Evolutionary conservation across 371 early-diverging fungal genomes (phyloP).

Genomic region (Saksenaea oblongispora): DNA sequence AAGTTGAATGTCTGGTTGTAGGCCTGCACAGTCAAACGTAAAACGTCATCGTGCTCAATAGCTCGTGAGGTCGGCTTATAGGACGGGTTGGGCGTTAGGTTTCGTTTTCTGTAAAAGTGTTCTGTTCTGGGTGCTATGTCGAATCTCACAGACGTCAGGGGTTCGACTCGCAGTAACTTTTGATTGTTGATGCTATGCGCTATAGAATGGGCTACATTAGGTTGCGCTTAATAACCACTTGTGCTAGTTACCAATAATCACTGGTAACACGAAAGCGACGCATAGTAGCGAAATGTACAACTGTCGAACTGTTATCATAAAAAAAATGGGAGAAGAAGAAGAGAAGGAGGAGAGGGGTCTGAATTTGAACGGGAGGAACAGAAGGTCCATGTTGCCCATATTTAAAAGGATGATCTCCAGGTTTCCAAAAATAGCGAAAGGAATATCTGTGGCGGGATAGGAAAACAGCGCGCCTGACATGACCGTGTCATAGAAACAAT

Average conservation of each 20-base stretch:
- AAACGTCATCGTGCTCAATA: conserved; percentile 58
- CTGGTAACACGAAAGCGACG: background rate
- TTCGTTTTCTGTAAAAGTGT: conserved; percentile 39
- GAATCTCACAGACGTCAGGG: conserved; percentile 23
- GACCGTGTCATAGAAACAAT: background rate
- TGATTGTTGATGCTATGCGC: conserved; percentile 35
- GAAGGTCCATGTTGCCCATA: background rate
- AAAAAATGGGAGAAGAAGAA: background rate
- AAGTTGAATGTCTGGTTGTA: conserved; percentile 76
- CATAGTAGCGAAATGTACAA: background rate
- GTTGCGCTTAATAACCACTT: background rate
- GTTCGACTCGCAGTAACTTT: conserved; percentile 31
- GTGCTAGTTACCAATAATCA: background rate
- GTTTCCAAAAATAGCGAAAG: conserved; percentile 2
- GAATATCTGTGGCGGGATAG: background rate
- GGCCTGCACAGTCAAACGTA: conserved; percentile 64
- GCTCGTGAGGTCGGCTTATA: conserved; percentile 27
- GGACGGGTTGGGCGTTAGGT: conserved; percentile 30
- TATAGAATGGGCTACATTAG: background rate
- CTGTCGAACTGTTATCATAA: background rate
- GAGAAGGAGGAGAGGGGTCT: background rate
- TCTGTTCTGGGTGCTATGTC: conserved; percentile 42
- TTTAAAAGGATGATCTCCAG: conserved; percentile 3
- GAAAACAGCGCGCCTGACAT: background rate
- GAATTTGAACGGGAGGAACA: background rate